These are phyloP conservation scores for Rhodotorula sp. DNA, from an alignment of 1,284 basidiomycete genomes.

Conservation along the genomic window DNA sequence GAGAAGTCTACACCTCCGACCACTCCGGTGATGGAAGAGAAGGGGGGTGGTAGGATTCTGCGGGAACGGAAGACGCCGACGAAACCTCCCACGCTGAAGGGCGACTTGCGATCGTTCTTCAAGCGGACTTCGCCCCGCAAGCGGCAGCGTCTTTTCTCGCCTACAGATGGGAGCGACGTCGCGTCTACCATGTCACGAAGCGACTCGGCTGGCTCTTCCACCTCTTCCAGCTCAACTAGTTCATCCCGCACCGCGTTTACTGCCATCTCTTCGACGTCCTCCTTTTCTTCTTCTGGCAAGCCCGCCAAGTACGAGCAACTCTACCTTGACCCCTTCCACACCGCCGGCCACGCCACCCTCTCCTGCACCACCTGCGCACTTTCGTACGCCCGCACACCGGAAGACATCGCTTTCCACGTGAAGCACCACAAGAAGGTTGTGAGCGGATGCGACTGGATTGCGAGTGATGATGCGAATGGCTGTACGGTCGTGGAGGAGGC, in stretches of 20 bases:
- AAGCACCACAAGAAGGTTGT: conserved; percentile 51
- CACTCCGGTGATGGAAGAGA: background rate
- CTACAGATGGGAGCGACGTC: background rate
- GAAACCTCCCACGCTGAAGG: background rate
- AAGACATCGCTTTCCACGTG: conserved; percentile 50
- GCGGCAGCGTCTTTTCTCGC: background rate
- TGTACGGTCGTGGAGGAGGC: conserved; percentile 39
- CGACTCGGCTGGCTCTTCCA: background rate
- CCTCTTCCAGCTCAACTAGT: background rate
- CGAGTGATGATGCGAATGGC: conserved; percentile 22
- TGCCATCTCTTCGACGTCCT: conserved; percentile 31
- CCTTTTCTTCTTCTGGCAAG: conserved; percentile 39
- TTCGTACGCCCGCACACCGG: conserved; percentile 51
- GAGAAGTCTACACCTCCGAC: background rate
- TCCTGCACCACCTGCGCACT: conserved; percentile 51
- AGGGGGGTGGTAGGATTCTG: background rate
- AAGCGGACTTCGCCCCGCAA: conserved; percentile 12
- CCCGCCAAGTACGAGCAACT: conserved; percentile 31
- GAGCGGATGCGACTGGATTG: conserved; percentile 50
- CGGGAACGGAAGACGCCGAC: background rate
- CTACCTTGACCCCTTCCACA: conserved; percentile 40
- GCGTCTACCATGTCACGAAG: background rate
- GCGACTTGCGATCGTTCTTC: conserved; percentile 19
- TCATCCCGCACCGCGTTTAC: background rate
- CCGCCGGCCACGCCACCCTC: conserved; percentile 31